phyloP scores from a whole-genome alignment of 352 stramenopile genomes.

The Phytopythium boreale region DNA sequence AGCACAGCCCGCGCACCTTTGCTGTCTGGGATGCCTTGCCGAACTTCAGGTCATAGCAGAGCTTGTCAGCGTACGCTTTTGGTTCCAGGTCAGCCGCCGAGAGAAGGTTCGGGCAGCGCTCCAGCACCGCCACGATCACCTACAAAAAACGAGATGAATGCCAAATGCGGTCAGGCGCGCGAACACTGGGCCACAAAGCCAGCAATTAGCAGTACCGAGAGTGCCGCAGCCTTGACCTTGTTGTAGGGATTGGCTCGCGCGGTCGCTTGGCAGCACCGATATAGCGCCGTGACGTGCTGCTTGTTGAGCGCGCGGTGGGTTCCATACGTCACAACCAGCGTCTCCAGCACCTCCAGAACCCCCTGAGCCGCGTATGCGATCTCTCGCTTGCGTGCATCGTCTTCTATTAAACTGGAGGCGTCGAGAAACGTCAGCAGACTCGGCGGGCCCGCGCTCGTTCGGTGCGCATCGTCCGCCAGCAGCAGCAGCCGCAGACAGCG shows the following conservation, averaged over 20 bases:
- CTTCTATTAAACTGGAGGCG: constrained; percentile 35
- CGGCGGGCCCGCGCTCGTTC: constrained; percentile 24
- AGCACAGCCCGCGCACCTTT: constrained; percentile 25
- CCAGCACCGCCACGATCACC: constrained; percentile 61
- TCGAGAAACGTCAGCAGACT: constrained; percentile 62
- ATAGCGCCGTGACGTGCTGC: constrained; percentile 40
- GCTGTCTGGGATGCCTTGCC: constrained; percentile 64
- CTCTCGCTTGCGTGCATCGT: constrained; percentile 59
- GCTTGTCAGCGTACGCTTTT: constrained; percentile 52
- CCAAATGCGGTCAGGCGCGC: neutral
- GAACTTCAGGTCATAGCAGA: constrained; percentile 79
- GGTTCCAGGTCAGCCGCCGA: constrained; percentile 50
- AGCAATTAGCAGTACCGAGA: constrained; percentile 21
- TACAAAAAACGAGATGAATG: neutral
- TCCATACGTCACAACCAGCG: constrained; percentile 53
- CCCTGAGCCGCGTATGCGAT: constrained; percentile 40
- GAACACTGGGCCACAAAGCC: neutral
- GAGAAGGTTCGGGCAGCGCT: constrained; percentile 30
- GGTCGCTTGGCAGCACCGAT: constrained; percentile 45
- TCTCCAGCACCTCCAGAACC: constrained; percentile 46
- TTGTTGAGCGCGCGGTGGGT: constrained; percentile 42
- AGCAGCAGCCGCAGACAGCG: constrained; percentile 67
- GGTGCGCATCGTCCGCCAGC: constrained; percentile 18
- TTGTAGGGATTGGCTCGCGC: constrained; percentile 59
- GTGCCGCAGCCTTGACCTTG: constrained; percentile 51